These are phyloP conservation scores for Tolypocladium capitatum DNA, from an alignment of 2,329 filamentous ascomycete species.

Conservation along the genomic window DNA sequence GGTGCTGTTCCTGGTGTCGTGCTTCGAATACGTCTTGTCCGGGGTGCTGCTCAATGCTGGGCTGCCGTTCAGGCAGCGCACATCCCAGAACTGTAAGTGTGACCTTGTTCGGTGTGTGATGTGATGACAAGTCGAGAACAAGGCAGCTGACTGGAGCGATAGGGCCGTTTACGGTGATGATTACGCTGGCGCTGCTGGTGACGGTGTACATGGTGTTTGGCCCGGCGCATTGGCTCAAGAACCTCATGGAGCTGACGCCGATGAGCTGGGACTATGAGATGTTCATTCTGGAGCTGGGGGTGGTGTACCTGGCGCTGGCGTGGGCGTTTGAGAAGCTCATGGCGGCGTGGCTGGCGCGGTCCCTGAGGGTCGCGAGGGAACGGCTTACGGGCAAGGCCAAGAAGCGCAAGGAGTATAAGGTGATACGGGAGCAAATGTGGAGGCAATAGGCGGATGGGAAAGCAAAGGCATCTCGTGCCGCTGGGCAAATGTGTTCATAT, in stretches of 20 bases:
- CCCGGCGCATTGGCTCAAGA: slow-evolving; percentile 54
- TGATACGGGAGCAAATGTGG: slow-evolving; percentile 49
- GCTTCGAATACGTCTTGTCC: slow-evolving; percentile 88
- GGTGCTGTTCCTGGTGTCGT: slow-evolving; percentile 75
- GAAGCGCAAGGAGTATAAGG: slow-evolving; percentile 77
- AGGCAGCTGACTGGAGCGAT: slow-evolving; percentile 2
- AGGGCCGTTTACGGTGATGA: slow-evolving; percentile 77
- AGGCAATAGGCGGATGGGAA: slow-evolving; percentile 2
- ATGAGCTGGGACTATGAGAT: slow-evolving; percentile 61
- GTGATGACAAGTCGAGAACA: background rate
- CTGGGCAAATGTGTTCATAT: background rate
- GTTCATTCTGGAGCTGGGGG: slow-evolving; percentile 58
- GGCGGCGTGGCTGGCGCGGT: slow-evolving; percentile 54
- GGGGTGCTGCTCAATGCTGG: slow-evolving; percentile 87
- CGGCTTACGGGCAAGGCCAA: slow-evolving; percentile 50
- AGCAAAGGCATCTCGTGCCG: background rate
- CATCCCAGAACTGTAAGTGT: slow-evolving; percentile 61
- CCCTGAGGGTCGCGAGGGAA: slow-evolving; percentile 49
- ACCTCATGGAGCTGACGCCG: slow-evolving; percentile 74
- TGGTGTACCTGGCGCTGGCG: slow-evolving; percentile 53
- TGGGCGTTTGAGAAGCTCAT: slow-evolving; percentile 61
- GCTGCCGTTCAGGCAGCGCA: slow-evolving; percentile 71
- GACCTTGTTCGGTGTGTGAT: background rate
- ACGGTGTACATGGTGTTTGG: slow-evolving; percentile 70
- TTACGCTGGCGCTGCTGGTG: slow-evolving; percentile 52